These are phyloP conservation scores for Flaveria sonorensis DNA, from an alignment of 129 eudicot genomes.

Conservation along the genomic window DNA sequence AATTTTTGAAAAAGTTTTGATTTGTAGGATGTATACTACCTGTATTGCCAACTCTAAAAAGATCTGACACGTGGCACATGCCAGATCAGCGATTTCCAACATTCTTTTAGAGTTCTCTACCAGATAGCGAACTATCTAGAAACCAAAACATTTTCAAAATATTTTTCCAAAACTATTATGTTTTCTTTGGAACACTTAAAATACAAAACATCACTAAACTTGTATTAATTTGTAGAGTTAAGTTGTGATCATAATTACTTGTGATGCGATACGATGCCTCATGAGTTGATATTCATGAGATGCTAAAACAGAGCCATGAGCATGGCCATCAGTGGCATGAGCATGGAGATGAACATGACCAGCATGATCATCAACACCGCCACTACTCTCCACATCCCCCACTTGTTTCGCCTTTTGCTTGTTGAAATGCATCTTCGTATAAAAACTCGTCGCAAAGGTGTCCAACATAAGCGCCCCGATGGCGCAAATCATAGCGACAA, in stretches of 20 bases:
- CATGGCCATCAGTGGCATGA: conserved; percentile 64
- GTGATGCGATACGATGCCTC: conserved; percentile 64
- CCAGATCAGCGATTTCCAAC: no score
- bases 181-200: no score
- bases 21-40: no score
- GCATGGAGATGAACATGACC: conserved; percentile 60
- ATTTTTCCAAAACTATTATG: no score
- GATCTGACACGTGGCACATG: no score
- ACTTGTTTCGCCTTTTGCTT: conserved; percentile 33
- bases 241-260: conserved; percentile 33
- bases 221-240: background rate
- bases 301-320: conserved; percentile 48
- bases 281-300: conserved; percentile 47
- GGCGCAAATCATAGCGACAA: conserved; percentile 61
- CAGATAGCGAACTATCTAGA: no score
- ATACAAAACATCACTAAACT: no score
- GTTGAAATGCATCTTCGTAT: conserved; percentile 47
- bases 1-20: no score
- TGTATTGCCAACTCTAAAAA: no score
- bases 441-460: conserved; percentile 59
- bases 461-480: conserved; percentile 65
- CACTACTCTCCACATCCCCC: conserved; percentile 34
- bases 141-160: no score
- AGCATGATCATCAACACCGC: conserved; percentile 39
- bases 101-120: no score